A percentile compares a stretch with the other conserved stretches of the same genome.
Conservation (phyloP, 345 rosid species). For the Pistacia vera region DNA sequence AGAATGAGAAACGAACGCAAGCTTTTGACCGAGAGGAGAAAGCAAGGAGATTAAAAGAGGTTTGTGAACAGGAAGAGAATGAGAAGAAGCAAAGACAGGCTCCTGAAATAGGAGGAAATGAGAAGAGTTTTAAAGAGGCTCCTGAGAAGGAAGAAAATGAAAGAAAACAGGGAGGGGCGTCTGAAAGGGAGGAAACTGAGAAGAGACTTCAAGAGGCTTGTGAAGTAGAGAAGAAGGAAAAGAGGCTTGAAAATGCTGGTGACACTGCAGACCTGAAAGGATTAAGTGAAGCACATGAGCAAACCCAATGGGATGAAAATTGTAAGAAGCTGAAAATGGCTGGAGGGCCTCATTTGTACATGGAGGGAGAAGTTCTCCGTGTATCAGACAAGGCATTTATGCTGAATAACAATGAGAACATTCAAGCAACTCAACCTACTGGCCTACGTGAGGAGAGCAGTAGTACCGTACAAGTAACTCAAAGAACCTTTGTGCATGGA, state of each 20-base stretch:
- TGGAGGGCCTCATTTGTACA: slow-evolving; percentile 21
- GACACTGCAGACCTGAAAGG: slow-evolving; percentile 38
- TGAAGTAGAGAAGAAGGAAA: slow-evolving; percentile 25
- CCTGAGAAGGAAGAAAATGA: slow-evolving; percentile 42
- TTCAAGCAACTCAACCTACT: slow-evolving; percentile 29
- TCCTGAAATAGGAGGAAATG: slow-evolving; percentile 47
- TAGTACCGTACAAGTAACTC: slow-evolving; percentile 29
- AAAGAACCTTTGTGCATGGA: slow-evolving; percentile 29
- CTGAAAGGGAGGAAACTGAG: slow-evolving; percentile 40
- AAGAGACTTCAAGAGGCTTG: slow-evolving; percentile 36
- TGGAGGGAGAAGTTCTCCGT: slow-evolving; percentile 20
- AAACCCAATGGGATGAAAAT: slow-evolving; percentile 27
- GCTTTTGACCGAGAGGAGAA: slow-evolving; percentile 39
- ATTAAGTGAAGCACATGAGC: slow-evolving; percentile 24
- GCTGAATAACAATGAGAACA: slow-evolving; percentile 27
- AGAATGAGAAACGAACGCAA: slow-evolving; percentile 44
- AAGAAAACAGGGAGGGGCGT: slow-evolving; percentile 29
- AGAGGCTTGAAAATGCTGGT: slow-evolving; percentile 38
- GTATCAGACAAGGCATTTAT: slow-evolving; percentile 18
- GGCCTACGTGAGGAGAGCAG: slow-evolving; percentile 28
- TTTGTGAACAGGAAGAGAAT: slow-evolving; percentile 34
- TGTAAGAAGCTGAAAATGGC: slow-evolving; percentile 19
- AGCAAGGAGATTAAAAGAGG: slow-evolving; percentile 33
- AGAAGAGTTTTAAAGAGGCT: slow-evolving; percentile 37
- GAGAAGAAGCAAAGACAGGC: slow-evolving; percentile 41